Evolutionary conservation across 1,139 yeast species (phyloP), one percentile per base, ranked within the genome.

Genomic region (Scheffersomyces insectosa): DNA sequence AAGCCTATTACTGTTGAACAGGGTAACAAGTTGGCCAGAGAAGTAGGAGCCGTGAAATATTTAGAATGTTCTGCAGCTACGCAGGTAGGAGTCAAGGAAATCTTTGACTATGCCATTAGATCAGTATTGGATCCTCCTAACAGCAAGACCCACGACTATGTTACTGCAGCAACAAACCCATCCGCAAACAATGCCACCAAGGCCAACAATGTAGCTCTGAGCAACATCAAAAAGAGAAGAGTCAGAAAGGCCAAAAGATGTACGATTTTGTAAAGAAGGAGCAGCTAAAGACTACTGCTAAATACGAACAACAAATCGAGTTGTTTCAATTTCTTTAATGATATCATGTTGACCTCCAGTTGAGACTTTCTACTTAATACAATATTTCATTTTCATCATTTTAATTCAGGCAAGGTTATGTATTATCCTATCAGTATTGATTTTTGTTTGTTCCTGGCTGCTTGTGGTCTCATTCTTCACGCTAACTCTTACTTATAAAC

Each of bases 41-140:
- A 86, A 32, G 70, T 85, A 43, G 85, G 88, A 2, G 87, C 95
- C 33, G 79, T 85, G 47, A 81, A 79, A 47, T 87, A 89, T 63
- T 71, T 87, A 50, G 97, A 90, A 68, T 90, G 97, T 65, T 88
- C 96, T 3, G 96, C 97, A n/a, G 87, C 93, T 15, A 85, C 95
- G 25, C 97, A 89, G 65, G 79, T 77, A 47, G 97, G 97, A 23
- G 90, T 85, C 42, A 84, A 85, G 59, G 88, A 85, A 46, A 84
- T 89, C 13, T 89, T 89, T 55, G 96, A 88, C 56, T 82, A 72
- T 48, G 95, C 96, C 14, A 88, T 88, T 39, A 78, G 83, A 55
- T 77, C 83, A 0, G 93, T 85, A 8, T 75, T 85, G 45, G 72
- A 77, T 43, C 87, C 87, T 27, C 85, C 83, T 16, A 52, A 48